These are phyloP conservation scores for Rheum nobile DNA, from an alignment of 148 eudicot species.

Conservation along the genomic window DNA sequence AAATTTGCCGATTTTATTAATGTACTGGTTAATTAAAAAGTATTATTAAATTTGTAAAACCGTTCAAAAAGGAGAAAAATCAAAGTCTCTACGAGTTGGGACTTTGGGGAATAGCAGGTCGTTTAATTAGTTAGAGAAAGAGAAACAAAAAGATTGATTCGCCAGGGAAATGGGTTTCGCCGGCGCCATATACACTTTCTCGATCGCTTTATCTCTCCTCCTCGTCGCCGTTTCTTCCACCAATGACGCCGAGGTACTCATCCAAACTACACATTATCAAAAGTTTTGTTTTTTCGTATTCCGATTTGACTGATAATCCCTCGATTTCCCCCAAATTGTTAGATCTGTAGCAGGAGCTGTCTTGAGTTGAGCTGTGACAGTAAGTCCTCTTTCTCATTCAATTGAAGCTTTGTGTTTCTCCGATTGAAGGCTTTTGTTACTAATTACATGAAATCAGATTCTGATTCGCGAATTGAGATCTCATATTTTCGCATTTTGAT, in stretches of 20 bases:
- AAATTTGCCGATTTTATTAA: too few species aligned
- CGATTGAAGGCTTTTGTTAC: background rate
- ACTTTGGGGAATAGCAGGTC: background rate
- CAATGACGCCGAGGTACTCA: conserved; percentile 36
- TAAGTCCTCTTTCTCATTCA: conserved; percentile 18
- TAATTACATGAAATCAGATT: background rate
- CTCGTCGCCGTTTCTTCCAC: conserved; percentile 19
- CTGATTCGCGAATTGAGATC: background rate
- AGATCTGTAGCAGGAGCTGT: conserved; percentile 81
- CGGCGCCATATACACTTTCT: background rate
- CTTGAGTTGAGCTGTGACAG: conserved; percentile 60
- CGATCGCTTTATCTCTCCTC: conserved; percentile 19
- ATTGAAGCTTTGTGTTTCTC: background rate
- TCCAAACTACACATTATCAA: background rate
- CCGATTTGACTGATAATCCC: background rate
- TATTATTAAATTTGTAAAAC: too few species aligned
- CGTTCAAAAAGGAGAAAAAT: background rate
- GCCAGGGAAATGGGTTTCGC: background rate
- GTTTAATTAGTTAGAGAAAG: background rate
- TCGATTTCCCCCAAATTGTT: conserved; percentile 4
- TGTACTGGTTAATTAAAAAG: too few species aligned
- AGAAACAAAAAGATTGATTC: background rate
- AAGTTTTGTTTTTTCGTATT: conserved; percentile 1
- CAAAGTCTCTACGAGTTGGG: background rate
- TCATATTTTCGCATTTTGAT: background rate